Conservation (phyloP, 2,329 filamentous ascomycete species). For the Mycosphaerelloides madeirae region DNA sequence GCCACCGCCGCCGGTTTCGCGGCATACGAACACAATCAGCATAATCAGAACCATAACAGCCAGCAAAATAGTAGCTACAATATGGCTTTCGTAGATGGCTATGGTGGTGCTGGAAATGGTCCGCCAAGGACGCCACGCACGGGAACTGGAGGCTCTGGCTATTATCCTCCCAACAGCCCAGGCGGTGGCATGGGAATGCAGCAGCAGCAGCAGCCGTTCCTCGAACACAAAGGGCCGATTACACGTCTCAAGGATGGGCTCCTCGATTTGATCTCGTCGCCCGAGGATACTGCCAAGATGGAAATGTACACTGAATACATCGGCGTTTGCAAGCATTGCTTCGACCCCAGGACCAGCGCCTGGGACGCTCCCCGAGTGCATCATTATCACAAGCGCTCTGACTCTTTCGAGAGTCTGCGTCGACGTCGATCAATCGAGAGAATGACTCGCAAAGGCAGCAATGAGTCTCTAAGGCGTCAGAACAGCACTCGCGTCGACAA, state of each 20-base stretch:
- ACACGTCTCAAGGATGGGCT: slow-evolving; percentile 57
- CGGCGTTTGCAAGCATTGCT: slow-evolving; percentile 61
- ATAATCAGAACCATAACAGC: slow-evolving; percentile 33
- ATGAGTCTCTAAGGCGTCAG: slow-evolving; percentile 28
- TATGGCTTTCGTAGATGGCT: slow-evolving; percentile 13
- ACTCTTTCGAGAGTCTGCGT: slow-evolving; percentile 29
- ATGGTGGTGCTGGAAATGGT: slow-evolving; percentile 17
- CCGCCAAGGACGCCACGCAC: slow-evolving; percentile 18
- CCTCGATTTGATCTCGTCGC: slow-evolving; percentile 29
- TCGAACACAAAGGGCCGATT: slow-evolving; percentile 54
- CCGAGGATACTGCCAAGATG: slow-evolving; percentile 60
- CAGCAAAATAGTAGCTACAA: slow-evolving; percentile 10
- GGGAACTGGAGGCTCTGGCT: slow-evolving; percentile 8
- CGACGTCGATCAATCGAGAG: slow-evolving; percentile 23
- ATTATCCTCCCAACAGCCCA: slow-evolving; percentile 11
- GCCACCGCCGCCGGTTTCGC: slow-evolving; percentile 37
- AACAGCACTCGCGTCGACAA: slow-evolving; percentile 51
- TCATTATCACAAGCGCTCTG: slow-evolving; percentile 43
- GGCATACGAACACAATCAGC: slow-evolving; percentile 40
- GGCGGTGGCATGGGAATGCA: slow-evolving; percentile 13
- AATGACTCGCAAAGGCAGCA: slow-evolving; percentile 28
- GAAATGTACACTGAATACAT: slow-evolving; percentile 65
- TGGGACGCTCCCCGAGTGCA: slow-evolving; percentile 58
- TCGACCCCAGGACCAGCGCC: slow-evolving; percentile 55
- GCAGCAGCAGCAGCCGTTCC: slow-evolving; percentile 23